A percentile compares a stretch with the other conserved stretches of the same genome.
Conservation (phyloP, 2,329 filamentous ascomycete species). For the Fusarium duplospermum region DNA sequence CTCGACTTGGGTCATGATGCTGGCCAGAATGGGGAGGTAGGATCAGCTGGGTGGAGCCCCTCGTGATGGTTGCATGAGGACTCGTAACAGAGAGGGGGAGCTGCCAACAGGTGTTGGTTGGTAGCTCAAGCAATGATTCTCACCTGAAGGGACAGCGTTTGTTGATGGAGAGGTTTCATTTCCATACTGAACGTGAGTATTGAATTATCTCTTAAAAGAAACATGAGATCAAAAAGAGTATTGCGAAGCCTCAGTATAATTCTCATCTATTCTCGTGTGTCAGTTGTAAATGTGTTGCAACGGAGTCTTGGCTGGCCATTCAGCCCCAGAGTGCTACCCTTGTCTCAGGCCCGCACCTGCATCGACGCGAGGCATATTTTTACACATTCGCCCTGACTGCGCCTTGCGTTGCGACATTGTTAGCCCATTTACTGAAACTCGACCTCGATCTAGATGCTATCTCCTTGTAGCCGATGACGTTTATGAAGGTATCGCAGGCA, state of each 20-base stretch:
- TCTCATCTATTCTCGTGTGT: neutral
- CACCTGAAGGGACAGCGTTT: neutral
- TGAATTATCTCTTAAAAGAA: neutral
- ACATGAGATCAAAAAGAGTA: neutral
- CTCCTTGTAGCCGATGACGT: neutral
- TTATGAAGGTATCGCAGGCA: slow-evolving; percentile 12
- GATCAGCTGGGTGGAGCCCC: slow-evolving; percentile 23
- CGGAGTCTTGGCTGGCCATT: neutral
- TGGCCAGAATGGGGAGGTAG: slow-evolving; percentile 8
- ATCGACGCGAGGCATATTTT: neutral
- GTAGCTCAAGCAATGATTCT: neutral
- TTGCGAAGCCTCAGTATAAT: neutral
- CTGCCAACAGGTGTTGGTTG: neutral
- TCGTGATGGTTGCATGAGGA: slow-evolving; percentile 1
- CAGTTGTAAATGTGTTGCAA: neutral
- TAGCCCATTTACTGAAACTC: neutral
- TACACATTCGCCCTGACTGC: neutral
- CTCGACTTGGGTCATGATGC: neutral
- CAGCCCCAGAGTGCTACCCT: neutral
- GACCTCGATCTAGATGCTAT: neutral
- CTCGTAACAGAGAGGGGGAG: neutral
- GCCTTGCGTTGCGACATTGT: neutral
- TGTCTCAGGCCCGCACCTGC: neutral
- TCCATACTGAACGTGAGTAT: neutral
- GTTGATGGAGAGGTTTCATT: neutral